Evolutionary conservation across 345 rosid species (phyloP), one percentile per base, ranked within the genome.

Genomic region (Gossypium sturtianum): DNA sequence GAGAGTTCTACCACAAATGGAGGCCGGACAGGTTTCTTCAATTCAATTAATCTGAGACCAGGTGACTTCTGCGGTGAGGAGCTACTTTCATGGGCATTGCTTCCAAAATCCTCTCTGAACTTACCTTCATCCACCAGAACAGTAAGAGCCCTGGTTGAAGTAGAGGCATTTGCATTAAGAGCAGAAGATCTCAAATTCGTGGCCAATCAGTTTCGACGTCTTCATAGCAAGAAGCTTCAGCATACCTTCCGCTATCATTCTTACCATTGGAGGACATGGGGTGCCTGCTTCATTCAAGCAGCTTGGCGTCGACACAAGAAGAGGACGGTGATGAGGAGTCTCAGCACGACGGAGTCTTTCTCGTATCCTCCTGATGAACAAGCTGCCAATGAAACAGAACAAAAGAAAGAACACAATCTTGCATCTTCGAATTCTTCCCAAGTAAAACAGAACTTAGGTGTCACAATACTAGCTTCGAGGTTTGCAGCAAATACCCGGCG

Each of bases 401-500:
- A 76, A 5, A 80, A 74, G 45, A 78, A 72, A 29, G 81, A 34
- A 43, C 66, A 61, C 0, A 72, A 4, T 58, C 62, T 80, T 60
- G 74, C 61, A n/a, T 49, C 74, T 61, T 77, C 66, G n/a, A 75
- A 54, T 80, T 62, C 83, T 80, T 88, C 96, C 74, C 83, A 71
- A 68, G 80, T 76, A 70, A 90, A 81, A 82, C 82, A 82, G 20
- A 91, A 90, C 81, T 85, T 92, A 1, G 94, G 89, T 27, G 94
- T 82, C 13, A 90, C 97, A 0, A 73, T 89, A 63, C 65, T 90
- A 61, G 97, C 97, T 44, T 86, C 97, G 2, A 89, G 93, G 71
- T 92, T 92, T 80, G 97, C 98, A 43, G 92, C 92, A 38, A 94
- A 88, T 83, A 89, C 97, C 3, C 85, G 97, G 73, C 87, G 89